Evolutionary conservation across 2,329 filamentous ascomycete species (phyloP), one percentile per base, ranked within the genome.

Genomic region (Fusarium foetens): DNA sequence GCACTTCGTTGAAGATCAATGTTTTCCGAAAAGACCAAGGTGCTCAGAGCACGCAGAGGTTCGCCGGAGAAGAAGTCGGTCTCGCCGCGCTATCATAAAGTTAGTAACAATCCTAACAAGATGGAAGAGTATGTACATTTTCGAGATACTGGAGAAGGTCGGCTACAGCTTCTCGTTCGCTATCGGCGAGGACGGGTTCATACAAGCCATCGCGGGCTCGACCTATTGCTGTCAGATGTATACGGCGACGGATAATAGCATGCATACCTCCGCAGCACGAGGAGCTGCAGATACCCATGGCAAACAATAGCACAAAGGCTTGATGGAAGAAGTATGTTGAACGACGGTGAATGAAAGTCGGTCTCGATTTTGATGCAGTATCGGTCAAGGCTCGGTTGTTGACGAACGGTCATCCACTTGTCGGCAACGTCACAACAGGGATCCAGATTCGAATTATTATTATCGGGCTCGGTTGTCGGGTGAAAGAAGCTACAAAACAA

Each of bases 31-130:
- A 97, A 99, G 64, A 99, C 96, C 31, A 99, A 89, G 17, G 95
- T 99, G 83, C 94, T 98, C 63, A 99, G 86, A 49, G 96, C 95
- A 83, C 93, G 93, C 64, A 99, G 90, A 49, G 96, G 96, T 80
- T 98, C 95, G 83, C 96, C 96, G 41, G 93, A 92, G 84, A 99
- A 99, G 89, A 99, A 99, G 83, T 99, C 95, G 78, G 95, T 98
- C 82, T 99, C 96, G 80, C 92, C 93, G 80, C 96, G 92, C 96
- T 98, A 81, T 68, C 68, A 66, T 54, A 53, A 45, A 60, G 76
- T 84, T 79, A 86, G 80, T 66, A 66, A 55, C 19, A 43, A 43
- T 29, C 36, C 29, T 29, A 66, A 29, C 36, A 46, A 42, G 36
- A 48, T 23, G 8, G 3, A 52, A 35, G 38, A 33, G 33, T n/a